These are phyloP conservation scores for Lactuca sativa DNA, from an alignment of 129 eudicot genomes.

Conservation along the genomic window DNA sequence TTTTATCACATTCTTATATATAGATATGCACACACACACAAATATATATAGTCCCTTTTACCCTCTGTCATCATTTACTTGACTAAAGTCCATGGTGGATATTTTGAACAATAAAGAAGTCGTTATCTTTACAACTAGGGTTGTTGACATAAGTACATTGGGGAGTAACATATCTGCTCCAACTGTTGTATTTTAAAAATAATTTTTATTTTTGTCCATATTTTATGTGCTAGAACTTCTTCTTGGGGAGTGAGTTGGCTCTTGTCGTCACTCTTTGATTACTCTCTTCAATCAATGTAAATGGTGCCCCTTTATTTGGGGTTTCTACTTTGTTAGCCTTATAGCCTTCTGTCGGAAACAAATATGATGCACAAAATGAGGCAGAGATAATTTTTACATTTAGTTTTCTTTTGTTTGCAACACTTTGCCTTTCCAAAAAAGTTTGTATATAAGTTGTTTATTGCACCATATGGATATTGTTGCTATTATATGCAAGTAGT, in stretches of 20 bases:
- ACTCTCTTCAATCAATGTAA: constrained; percentile 1
- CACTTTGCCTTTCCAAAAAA: no score
- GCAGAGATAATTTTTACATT: no score
- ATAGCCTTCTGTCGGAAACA: no score
- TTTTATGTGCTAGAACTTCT: constrained; percentile 5
- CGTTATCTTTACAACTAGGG: neutral
- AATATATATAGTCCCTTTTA: neutral
- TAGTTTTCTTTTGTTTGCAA: no score
- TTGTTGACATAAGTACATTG: constrained; percentile 6
- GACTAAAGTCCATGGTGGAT: constrained; percentile 3
- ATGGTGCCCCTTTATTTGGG: neutral
- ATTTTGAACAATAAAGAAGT: constrained; percentile 12
- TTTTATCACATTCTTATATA: neutral
- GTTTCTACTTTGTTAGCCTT: no score
- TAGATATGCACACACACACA: no score
- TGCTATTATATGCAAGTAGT: no score
- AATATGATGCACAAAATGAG: no score
- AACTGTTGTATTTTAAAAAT: neutral
- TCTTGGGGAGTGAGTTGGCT: neutral
- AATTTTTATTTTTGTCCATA: neutral
- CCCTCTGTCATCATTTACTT: neutral
- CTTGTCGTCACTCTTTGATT: constrained; percentile 4
- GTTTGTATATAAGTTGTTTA: no score
- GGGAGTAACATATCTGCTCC: neutral
- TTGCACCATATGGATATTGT: no score